These are phyloP conservation scores for Plasmodium ovale DNA, from an alignment of 169 alveolate genomes.

Conservation along the genomic window DNA sequence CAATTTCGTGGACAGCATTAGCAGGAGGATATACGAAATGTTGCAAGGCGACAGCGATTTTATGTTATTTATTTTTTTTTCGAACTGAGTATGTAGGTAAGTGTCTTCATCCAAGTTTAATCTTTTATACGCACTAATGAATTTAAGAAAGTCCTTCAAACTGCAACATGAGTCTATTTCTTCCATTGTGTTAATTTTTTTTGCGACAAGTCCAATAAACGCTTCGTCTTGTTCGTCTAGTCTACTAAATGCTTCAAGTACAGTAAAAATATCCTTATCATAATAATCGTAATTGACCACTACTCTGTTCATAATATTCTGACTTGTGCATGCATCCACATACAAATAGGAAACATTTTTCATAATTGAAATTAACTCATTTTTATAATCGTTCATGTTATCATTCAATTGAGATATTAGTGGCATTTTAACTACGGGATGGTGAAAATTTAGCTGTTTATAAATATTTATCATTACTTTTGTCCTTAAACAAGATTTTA, in stretches of 20 bases:
- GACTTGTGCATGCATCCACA: constrained; percentile 14
- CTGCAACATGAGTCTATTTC: constrained; percentile 13
- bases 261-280: constrained; percentile 40
- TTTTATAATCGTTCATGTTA: constrained; percentile 59
- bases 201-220: constrained; percentile 8
- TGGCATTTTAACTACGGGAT: constrained; percentile 52
- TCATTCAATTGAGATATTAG: constrained; percentile 14
- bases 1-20: constrained; percentile 25
- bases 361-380: constrained; percentile 27
- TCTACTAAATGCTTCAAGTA: constrained; percentile 45
- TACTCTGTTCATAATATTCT: constrained; percentile 32
- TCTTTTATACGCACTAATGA: constrained; percentile 50
- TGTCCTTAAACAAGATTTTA: constrained; percentile 49
- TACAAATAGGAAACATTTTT: constrained; percentile 54
- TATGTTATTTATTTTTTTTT: constrained; percentile 48
- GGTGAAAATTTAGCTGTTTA: constrained; percentile 67
- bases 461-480: constrained; percentile 47
- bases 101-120: constrained; percentile 32
- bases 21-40: constrained; percentile 36
- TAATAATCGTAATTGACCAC: constrained; percentile 48
- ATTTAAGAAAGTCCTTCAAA: constrained; percentile 55
- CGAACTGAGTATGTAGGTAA: constrained; percentile 60
- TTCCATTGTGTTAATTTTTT: constrained; percentile 36
- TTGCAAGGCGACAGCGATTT: constrained; percentile 41
- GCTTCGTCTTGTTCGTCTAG: constrained; percentile 9